Base-by-base conservation (phyloP, 441 rosid genomes). In the Pelargonium myrrhifolium region DNA sequence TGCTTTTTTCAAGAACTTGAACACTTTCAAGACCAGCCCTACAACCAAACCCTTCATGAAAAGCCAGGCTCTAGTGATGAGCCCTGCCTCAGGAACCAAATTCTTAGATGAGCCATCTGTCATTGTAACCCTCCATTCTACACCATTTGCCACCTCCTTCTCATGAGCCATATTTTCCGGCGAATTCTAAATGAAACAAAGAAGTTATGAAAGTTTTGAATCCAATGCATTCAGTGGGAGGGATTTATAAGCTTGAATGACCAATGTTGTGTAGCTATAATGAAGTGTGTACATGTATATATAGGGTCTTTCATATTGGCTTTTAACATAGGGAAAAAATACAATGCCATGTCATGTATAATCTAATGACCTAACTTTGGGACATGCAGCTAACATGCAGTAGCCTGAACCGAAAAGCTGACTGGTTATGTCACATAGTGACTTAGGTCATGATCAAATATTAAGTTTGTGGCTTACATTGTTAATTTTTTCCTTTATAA, bases 81-180 rank as follows among this genome's bases (percentile, higher is more conserved):
- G 51, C 28, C 78, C 69, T 11, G 72, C 64, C 42, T 71, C 72
- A 3, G 82, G 75, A 60, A 71, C 82, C 67, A 86, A 40, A 3
- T 51, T 66, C 80, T 81, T 74, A 1, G 84, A 71, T 15, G 84
- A 77, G 12, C 83, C 84, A 68, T 86, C 78, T 72, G 20, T 64
- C 66, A 86, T 70, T 64, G 68, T 78, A 75, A 82, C 76, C 42
- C 76, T 80, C 87, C 86, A 83, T 24, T 86, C 85, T 15, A 80
- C 18, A 35, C 62, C 80, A 58, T n/a, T 61, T 47, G 59, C 3
- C 22, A 47, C 59, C 42, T 76, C 68, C 79, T 78, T 71, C 28
- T 65, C 66, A 9, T 45, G 21, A 69, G 71, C 75, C 87, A 80
- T 84, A n/a, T 1, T 69, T 24, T 6, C 2, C 9, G 14, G 26